A percentile compares a stretch with the other conserved stretches of the same genome.
These are phyloP conservation scores for Blastocystis sp. DNA, from an alignment of 352 stramenopile species.

Conservation along the genomic window DNA sequence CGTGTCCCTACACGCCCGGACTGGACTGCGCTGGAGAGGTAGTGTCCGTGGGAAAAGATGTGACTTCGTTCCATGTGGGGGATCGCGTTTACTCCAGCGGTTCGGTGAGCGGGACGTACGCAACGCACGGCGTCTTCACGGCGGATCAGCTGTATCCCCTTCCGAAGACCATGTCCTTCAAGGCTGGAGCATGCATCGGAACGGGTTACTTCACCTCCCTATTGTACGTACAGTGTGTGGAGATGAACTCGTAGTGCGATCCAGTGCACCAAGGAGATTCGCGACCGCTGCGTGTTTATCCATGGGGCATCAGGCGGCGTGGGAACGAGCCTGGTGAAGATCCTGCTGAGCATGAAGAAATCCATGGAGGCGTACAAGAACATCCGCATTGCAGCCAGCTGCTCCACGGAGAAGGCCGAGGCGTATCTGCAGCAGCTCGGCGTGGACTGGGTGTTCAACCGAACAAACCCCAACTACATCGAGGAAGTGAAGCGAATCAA, in stretches of 20 bases:
- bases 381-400: slow-evolving; percentile 34
- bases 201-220: slow-evolving; percentile 73
- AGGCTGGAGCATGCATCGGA: slow-evolving; percentile 39
- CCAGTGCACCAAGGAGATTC: not conserved
- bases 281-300: slow-evolving; percentile 44
- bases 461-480: not conserved
- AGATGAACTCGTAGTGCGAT: slow-evolving; percentile 44
- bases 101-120: slow-evolving; percentile 64
- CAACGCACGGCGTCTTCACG: slow-evolving; percentile 63
- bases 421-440: not conserved
- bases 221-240: slow-evolving; percentile 11
- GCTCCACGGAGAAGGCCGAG: not conserved
- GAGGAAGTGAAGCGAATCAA: slow-evolving; percentile 23
- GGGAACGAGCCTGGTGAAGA: slow-evolving; percentile 64
- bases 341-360: slow-evolving; percentile 40
- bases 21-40: slow-evolving; percentile 68
- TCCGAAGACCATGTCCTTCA: not conserved
- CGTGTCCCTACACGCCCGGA: slow-evolving; percentile 63
- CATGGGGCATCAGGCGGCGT: slow-evolving; percentile 61
- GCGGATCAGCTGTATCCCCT: slow-evolving; percentile 59
- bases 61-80: slow-evolving; percentile 53
- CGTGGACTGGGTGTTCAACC: slow-evolving; percentile 39
- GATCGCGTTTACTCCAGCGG: slow-evolving; percentile 68
- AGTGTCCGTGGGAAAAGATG: slow-evolving; percentile 35
- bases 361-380: slow-evolving; percentile 8